Conservation (phyloP, 179 eudicot genomes). For the Vitellaria paradoxa region DNA sequence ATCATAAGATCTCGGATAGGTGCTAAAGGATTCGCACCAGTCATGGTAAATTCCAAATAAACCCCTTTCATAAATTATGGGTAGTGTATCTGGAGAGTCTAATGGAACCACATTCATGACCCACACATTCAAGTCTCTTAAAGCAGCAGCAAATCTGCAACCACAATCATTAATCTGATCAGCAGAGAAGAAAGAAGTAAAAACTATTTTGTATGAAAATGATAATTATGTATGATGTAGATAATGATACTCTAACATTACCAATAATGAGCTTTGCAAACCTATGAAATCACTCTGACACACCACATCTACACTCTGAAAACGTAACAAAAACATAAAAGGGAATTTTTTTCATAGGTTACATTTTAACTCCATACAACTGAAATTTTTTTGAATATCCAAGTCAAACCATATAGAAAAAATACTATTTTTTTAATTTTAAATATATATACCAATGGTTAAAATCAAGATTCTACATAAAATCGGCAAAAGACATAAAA, state of each 20-base stretch:
- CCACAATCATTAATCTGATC: conserved; percentile 1
- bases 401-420: no score
- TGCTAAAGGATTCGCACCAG: conserved; percentile 55
- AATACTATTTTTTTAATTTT: no score
- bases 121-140: conserved; percentile 40
- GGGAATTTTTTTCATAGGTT: not conserved
- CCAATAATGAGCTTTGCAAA: not conserved
- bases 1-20: conserved; percentile 52
- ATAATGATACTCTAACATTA: not conserved
- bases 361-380: not conserved
- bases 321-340: not conserved
- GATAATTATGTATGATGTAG: not conserved
- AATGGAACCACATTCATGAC: conserved; percentile 48
- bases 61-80: conserved; percentile 48
- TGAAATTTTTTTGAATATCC: no score
- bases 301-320: not conserved
- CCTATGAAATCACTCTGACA: not conserved
- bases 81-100: conserved; percentile 46
- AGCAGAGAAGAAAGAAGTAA: not conserved
- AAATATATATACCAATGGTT: no score
- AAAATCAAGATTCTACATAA: no score
- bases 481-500: no score
- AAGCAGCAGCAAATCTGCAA: conserved; percentile 53
- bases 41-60: conserved; percentile 51
- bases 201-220: not conserved